A percentile compares a stretch with the other conserved stretches of the same genome.
phyloP scores from a whole-genome alignment of 176 grass and related monocot species.

The Raddia guianensis region DNA sequence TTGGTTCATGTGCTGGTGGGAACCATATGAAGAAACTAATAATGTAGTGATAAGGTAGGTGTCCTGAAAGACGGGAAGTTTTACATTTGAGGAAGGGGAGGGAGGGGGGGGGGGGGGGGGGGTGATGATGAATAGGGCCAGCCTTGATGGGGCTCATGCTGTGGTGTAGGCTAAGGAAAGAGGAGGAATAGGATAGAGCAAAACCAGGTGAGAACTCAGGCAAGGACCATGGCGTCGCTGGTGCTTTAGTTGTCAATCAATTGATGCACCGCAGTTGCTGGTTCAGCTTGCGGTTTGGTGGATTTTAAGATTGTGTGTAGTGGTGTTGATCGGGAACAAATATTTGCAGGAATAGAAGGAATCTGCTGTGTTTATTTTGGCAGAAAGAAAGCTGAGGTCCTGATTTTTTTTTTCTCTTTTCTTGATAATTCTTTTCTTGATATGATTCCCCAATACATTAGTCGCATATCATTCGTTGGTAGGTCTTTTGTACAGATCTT shows the following conservation, averaged over 20 bases:
- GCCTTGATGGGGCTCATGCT: constrained; percentile 31
- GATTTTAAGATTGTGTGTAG: constrained; percentile 10
- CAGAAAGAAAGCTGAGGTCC: constrained; percentile 21
- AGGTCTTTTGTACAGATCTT: constrained; percentile 38
- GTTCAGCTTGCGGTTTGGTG: constrained; percentile 9
- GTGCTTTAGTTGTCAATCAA: not conserved
- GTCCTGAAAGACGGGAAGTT: constrained; percentile 33
- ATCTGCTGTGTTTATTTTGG: constrained; percentile 14
- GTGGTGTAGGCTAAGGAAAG: constrained; percentile 14
- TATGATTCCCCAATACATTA: constrained; percentile 20
- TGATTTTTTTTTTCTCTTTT: constrained; percentile 34
- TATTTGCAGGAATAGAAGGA: not conserved
- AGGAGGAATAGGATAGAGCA: constrained; percentile 30
- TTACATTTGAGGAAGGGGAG: no score
- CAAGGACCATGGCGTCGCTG: not conserved
- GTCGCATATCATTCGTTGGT: constrained; percentile 11
- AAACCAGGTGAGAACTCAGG: constrained; percentile 4
- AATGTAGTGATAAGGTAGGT: constrained; percentile 33
- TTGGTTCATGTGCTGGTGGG: constrained; percentile 23
- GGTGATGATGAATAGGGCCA: constrained; percentile 46
- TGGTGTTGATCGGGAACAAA: constrained; percentile 30
- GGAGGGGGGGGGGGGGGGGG: not conserved
- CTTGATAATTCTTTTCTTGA: constrained; percentile 42
- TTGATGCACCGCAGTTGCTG: not conserved
- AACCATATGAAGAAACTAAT: not conserved